Percentiles rank a stretch among this genome's conserved stretches.
Evolutionary conservation across 192 early-diverging fungal species (phyloP).

Genomic region (Coemansia sp.): DNA sequence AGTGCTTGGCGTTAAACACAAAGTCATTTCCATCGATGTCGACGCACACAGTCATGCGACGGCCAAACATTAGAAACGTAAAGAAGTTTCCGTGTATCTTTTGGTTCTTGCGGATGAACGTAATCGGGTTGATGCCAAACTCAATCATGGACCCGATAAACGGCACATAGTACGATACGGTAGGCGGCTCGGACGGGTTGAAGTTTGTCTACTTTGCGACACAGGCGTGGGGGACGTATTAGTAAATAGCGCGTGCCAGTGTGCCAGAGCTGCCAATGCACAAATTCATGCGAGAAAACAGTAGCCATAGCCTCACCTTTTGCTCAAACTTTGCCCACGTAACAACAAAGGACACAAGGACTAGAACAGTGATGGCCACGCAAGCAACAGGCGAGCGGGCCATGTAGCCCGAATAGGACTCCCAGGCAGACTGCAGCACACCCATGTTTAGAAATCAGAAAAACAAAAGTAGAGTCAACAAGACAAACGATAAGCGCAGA

Average conservation of each 20-base stretch:
- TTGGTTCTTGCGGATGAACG: conserved; percentile 82
- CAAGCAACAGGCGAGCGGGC: conserved; percentile 39
- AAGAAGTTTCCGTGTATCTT: conserved; percentile 87
- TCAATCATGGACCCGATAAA: conserved; percentile 84
- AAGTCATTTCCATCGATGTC: conserved; percentile 95
- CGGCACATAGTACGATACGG: conserved; percentile 79
- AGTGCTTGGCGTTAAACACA: conserved; percentile 91
- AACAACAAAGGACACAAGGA: conserved; percentile 30
- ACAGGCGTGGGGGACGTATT: neutral
- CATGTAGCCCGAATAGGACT: conserved; percentile 37
- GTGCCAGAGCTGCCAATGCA: neutral
- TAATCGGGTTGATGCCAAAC: conserved; percentile 89
- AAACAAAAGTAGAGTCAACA: neutral
- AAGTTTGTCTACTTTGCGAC: conserved; percentile 13
- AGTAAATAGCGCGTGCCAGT: neutral
- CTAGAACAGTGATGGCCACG: conserved; percentile 21
- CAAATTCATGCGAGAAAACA: too few relatives aligned
- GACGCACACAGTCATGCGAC: conserved; percentile 84
- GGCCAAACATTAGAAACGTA: conserved; percentile 92
- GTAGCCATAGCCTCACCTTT: neutral
- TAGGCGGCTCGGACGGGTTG: conserved; percentile 67
- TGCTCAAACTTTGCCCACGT: conserved; percentile 58
- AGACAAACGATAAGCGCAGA: too few relatives aligned
- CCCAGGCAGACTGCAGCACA: conserved; percentile 28
- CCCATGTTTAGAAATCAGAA: conserved; percentile 22